Evolutionary conservation across 768 basidiomycete genomes (phyloP), one percentile per base, ranked within the genome.

Genomic region (Macrolepiota fuliginosa): DNA sequence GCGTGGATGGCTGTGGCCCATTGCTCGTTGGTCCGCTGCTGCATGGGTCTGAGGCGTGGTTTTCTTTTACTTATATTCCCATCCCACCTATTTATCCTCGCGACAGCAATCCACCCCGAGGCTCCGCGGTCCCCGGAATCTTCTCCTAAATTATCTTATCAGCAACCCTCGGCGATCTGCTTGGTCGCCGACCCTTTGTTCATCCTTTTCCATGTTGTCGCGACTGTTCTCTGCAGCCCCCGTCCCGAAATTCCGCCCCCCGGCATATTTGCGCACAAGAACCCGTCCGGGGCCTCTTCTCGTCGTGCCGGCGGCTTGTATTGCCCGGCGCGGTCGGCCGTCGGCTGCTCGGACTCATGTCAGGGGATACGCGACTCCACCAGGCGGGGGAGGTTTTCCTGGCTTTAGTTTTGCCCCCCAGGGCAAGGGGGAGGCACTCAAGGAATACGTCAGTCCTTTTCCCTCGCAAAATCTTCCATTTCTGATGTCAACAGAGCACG

Each of bases 361-460:
- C 13, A 15, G 56, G 19, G 7, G 25, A 24, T 57, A 62, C 53
- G 56, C 51, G 12, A 35, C 47, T 49, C 78, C 76, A 12, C 84
- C 82, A 0, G 70, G 75, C 3, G 76, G 72, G 24, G 47, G 47
- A 4, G 71, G 76, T 2, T 83, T 89, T 66, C 87, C 88, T 1
- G 81, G 83, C 10, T 83, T 90, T 67, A 79, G 73, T 63, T 68
- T 88, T 27, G 81, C 83, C 65, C 83, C 84, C 52, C 79, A 88
- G 74, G 49, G 50, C 58, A 94, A 94, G 68, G 93, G 94, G 3
- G 91, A 92, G 10, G 90, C 92, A 0, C 73, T 96, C 70, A 92
- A 92, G 68, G 90, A 94, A 84, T 93, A 81, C 62, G 79, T 76
- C 62, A 55, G 79, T 71, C 15, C n/a, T 17, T 42, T 13, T 50